Evolutionary conservation across 2,329 filamentous ascomycete genomes (phyloP).

Genomic region (Xylaria sp.): DNA sequence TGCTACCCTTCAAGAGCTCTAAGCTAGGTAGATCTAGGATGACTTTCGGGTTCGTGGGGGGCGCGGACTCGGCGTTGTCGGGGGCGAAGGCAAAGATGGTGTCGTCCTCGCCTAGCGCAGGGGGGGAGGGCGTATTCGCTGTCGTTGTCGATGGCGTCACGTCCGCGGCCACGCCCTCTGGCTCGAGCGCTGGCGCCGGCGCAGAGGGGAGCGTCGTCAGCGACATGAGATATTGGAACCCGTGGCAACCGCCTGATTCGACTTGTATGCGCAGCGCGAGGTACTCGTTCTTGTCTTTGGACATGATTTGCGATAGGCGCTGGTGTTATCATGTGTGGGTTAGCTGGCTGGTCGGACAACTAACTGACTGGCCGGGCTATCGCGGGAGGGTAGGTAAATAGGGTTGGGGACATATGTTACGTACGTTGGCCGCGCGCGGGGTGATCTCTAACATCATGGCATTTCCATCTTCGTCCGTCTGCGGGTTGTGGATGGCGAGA

Average conservation of each 20-base stretch:
- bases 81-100: slow-evolving; percentile 81
- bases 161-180: slow-evolving; percentile 34
- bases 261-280: slow-evolving; percentile 92
- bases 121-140: slow-evolving; percentile 35
- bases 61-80: slow-evolving; percentile 46
- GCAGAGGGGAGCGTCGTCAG: slow-evolving; percentile 71
- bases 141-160: slow-evolving; percentile 49
- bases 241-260: slow-evolving; percentile 94
- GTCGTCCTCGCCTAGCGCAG: slow-evolving; percentile 74
- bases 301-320: slow-evolving; percentile 83
- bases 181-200: slow-evolving; percentile 3
- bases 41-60: slow-evolving; percentile 70
- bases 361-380: not conserved
- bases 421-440: slow-evolving; percentile 80
- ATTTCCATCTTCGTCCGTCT: slow-evolving; percentile 84
- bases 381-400: not conserved
- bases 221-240: slow-evolving; percentile 97
- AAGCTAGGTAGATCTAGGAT: slow-evolving; percentile 89
- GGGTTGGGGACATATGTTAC: slow-evolving; percentile 41
- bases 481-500: slow-evolving; percentile 73
- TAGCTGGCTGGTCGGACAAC: slow-evolving; percentile 14
- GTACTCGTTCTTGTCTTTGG: slow-evolving; percentile 76
- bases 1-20: slow-evolving; percentile 90
- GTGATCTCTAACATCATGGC: slow-evolving; percentile 87
- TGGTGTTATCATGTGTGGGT: slow-evolving; percentile 47